Conservation (phyloP, 768 basidiomycete species). For the Coprinellus micaceus region DNA sequence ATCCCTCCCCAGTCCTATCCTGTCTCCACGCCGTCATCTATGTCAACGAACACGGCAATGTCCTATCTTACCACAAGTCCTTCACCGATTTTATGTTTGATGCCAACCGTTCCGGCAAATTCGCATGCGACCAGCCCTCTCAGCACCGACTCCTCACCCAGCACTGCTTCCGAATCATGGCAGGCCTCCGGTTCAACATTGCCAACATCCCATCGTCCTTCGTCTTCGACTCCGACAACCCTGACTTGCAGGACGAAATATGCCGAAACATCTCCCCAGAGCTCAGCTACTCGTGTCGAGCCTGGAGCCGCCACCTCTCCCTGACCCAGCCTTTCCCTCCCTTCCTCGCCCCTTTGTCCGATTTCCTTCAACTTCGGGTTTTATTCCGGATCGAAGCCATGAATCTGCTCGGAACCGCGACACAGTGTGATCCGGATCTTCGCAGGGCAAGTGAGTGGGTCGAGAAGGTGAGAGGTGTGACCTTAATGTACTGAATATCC, state of each 20-base stretch:
- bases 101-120: no score
- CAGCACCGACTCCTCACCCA: no score
- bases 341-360: background rate
- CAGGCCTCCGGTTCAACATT: conserved; percentile 17
- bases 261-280: conserved; percentile 9
- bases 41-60: no score
- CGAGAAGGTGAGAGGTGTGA: background rate
- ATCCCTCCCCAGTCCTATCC: conserved; percentile 8
- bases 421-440: background rate
- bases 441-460: background rate
- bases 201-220: conserved; percentile 16
- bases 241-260: background rate
- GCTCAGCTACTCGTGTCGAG: conserved; percentile 8
- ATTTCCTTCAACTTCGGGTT: conserved; percentile 5
- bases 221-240: conserved; percentile 11
- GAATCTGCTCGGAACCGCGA: conserved; percentile 1
- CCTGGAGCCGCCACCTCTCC: conserved; percentile 13
- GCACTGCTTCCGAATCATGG: conserved; percentile 17
- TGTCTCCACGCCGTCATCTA: background rate
- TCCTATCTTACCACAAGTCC: no score
- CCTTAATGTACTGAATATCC: background rate
- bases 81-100: no score
- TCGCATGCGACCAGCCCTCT: no score
- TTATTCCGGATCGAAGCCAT: conserved; percentile 12
- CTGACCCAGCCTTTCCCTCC: background rate